Percentiles rank a stretch among this genome's conserved stretches.
These are phyloP conservation scores for Neofusicoccum kwambonambiense DNA, from an alignment of 2,329 filamentous ascomycete genomes.

Conservation along the genomic window DNA sequence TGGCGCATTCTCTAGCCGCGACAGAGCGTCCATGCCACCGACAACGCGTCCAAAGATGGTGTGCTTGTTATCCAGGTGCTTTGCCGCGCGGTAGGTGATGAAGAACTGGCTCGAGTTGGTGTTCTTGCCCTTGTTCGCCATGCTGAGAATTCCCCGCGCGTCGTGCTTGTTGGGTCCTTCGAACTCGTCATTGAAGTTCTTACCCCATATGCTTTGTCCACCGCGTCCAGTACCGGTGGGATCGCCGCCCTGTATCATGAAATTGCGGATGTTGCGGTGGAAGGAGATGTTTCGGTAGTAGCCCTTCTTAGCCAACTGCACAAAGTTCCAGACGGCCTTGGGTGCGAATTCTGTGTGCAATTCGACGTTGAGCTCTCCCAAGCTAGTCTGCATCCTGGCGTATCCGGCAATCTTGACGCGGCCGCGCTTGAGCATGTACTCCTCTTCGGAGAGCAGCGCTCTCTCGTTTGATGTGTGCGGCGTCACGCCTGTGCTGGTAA, in stretches of 20 bases:
- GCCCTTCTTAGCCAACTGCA: conserved; percentile 80
- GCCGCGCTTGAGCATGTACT: conserved; percentile 92
- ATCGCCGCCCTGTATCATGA: conserved; percentile 98
- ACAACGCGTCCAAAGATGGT: conserved; percentile 92
- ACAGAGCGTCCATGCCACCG: conserved; percentile 69
- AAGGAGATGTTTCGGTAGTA: conserved; percentile 85
- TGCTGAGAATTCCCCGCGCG: conserved; percentile 74
- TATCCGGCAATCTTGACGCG: conserved; percentile 89
- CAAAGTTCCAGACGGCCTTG: conserved; percentile 95
- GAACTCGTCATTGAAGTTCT: conserved; percentile 91
- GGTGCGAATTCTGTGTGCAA: conserved; percentile 89
- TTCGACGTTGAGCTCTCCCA: conserved; percentile 83
- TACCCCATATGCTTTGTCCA: conserved; percentile 89
- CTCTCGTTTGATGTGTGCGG: conserved; percentile 86
- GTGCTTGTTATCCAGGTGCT: conserved; percentile 91
- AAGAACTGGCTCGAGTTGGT: conserved; percentile 97
- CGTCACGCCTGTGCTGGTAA: conserved; percentile 91
- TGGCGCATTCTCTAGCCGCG: conserved; percentile 75
- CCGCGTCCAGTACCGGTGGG: conserved; percentile 88
- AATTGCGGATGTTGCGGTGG: conserved; percentile 90
- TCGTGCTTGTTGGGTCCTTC: conserved; percentile 87
- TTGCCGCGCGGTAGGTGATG: conserved; percentile 79
- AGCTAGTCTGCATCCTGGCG: conserved; percentile 80
- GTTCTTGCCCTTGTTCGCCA: conserved; percentile 99
- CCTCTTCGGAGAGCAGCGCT: conserved; percentile 85